phyloP scores from a whole-genome alignment of 257 asterid species.

The Primulina eburnea region DNA sequence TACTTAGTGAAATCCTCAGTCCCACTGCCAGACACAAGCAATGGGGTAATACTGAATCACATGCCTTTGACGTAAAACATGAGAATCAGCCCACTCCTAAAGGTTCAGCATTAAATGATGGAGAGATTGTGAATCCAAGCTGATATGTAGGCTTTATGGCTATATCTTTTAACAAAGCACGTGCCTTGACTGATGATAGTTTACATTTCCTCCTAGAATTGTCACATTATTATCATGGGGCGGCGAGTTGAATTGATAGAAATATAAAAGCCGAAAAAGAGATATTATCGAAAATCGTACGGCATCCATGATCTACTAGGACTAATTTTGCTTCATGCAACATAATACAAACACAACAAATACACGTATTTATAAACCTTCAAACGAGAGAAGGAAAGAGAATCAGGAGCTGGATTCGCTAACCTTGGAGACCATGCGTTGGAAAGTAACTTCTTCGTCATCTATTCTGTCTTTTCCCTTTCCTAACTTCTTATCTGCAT shows the following conservation, averaged over 20 bases:
- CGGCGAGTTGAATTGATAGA: not conserved
- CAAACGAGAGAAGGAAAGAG: conserved; percentile 22
- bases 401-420: conserved; percentile 52
- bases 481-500: conserved; percentile 73
- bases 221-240: not conserved
- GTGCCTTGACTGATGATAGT: too few relatives aligned
- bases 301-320: not conserved
- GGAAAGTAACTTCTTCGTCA: conserved; percentile 89
- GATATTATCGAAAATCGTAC: not conserved
- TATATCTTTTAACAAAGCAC: not conserved
- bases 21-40: not conserved
- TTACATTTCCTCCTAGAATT: not conserved
- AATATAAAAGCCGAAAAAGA: not conserved
- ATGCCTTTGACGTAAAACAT: not conserved
- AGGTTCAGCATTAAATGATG: not conserved
- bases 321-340: not conserved
- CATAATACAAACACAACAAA: not conserved
- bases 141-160: not conserved
- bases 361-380: not conserved
- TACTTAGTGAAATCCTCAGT: not conserved
- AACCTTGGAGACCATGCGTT: conserved; percentile 99
- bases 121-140: not conserved
- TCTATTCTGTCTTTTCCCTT: conserved; percentile 86
- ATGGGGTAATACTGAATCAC: not conserved
- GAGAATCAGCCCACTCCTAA: not conserved